Evolutionary conservation across 768 basidiomycete species (phyloP).

Genomic region (Termitomyces sp.): DNA sequence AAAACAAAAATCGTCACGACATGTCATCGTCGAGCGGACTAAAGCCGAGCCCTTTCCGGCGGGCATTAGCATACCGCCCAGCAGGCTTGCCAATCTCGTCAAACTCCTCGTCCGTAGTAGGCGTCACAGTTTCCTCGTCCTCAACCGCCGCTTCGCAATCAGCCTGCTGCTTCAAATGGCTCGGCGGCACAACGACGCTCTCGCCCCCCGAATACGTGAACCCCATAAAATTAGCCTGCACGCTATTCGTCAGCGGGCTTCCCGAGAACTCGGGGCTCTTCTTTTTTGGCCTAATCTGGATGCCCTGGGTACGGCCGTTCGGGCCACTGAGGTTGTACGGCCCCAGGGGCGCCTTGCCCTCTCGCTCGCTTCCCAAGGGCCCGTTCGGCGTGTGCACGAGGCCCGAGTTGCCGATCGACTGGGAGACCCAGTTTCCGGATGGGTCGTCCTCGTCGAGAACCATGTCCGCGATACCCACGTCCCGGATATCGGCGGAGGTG

Average conservation of each 20-base stretch:
- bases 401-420: conserved; percentile 33
- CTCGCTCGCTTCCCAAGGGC: conserved; percentile 61
- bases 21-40: conserved; percentile 35
- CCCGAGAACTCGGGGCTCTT: conserved; percentile 42
- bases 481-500: conserved; percentile 83
- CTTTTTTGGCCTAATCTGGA: conserved; percentile 48
- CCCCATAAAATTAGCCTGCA: conserved; percentile 95
- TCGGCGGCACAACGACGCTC: conserved; percentile 46
- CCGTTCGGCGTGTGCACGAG: conserved; percentile 66
- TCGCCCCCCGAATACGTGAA: conserved; percentile 86
- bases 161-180: conserved; percentile 31
- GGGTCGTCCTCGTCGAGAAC: conserved; percentile 60
- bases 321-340: conserved; percentile 16
- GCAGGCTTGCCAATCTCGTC: conserved; percentile 59
- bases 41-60: conserved; percentile 42
- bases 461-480: conserved; percentile 55
- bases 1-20: conserved; percentile 15
- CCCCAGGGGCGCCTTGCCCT: conserved; percentile 14
- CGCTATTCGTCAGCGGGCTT: conserved; percentile 80
- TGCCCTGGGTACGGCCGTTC: conserved; percentile 28
- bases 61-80: conserved; percentile 63
- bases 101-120: conserved; percentile 72
- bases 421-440: conserved; percentile 62
- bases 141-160: conserved; percentile 55
- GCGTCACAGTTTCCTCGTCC: conserved; percentile 42